Conservation (phyloP, 805 yeast genomes). For the Saccharomycopsis guyanensis region DNA sequence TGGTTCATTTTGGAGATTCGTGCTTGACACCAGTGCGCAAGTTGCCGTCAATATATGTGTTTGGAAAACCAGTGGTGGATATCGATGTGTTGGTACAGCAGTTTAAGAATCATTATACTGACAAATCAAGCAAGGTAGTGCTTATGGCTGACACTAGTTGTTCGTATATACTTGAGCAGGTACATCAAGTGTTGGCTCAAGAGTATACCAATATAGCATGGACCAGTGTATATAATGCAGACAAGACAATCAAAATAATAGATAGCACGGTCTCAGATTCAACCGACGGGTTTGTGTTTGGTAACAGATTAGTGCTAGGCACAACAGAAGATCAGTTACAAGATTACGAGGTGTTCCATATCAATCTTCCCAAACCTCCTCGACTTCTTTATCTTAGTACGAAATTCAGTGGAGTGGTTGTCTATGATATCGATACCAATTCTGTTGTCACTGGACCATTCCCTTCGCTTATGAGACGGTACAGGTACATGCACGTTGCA, state of each 20-base stretch:
- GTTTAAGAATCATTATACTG: conserved; percentile 38
- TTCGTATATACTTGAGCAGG: conserved; percentile 34
- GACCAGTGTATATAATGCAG: conserved; percentile 21
- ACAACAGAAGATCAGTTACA: conserved; percentile 29
- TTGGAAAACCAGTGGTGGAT: conserved; percentile 61
- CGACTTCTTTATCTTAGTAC: conserved; percentile 70
- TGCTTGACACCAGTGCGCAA: conserved; percentile 75
- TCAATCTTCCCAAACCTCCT: conserved; percentile 72
- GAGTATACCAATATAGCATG: conserved; percentile 31
- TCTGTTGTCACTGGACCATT: conserved; percentile 48
- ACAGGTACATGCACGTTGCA: conserved; percentile 79
- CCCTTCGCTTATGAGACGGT: conserved; percentile 77
- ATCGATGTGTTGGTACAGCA: conserved; percentile 29
- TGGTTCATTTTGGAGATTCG: conserved; percentile 92
- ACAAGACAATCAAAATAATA: conserved; percentile 33
- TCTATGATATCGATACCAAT: conserved; percentile 38
- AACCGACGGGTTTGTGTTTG: conserved; percentile 22
- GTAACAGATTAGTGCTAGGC: conserved; percentile 27
- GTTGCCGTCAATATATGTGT: conserved; percentile 69
- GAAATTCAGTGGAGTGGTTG: conserved; percentile 45
- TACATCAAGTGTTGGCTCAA: conserved; percentile 32
- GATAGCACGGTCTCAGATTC: conserved; percentile 31
- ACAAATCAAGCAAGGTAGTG: conserved; percentile 38
- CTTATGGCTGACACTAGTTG: conserved; percentile 74
- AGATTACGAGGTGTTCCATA: conserved; percentile 57